Evolutionary conservation across 140 eudicot genomes (phyloP).

Genomic region (Cichorium intybus): DNA sequence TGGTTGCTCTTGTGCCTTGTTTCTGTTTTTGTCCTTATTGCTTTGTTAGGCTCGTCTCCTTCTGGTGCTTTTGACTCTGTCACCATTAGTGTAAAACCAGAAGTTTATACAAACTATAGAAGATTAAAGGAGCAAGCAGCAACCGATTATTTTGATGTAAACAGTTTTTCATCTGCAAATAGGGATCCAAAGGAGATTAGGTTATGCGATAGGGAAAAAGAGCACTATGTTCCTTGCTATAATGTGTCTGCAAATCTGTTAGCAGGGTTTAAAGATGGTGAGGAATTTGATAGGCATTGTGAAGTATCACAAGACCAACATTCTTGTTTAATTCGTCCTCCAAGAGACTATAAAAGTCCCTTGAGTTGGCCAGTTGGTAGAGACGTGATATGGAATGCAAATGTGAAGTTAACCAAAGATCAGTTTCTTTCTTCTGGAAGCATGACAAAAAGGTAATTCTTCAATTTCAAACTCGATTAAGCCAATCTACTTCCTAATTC

Average conservation of each 20-base stretch:
- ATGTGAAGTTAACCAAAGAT: constrained; percentile 77
- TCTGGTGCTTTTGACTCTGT: constrained; percentile 43
- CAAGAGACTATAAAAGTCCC: constrained; percentile 76
- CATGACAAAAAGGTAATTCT: constrained; percentile 80
- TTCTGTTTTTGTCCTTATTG: constrained; percentile 50
- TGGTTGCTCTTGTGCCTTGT: constrained; percentile 62
- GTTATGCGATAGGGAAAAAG: constrained; percentile 78
- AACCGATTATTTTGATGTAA: constrained; percentile 63
- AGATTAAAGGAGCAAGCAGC: constrained; percentile 70
- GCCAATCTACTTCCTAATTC: background rate
- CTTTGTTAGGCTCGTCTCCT: constrained; percentile 58
- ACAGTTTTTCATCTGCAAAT: constrained; percentile 35
- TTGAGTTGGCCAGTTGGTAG: constrained; percentile 85
- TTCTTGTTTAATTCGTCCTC: constrained; percentile 76
- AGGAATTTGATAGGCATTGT: constrained; percentile 89
- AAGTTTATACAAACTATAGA: constrained; percentile 64
- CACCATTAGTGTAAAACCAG: constrained; percentile 36
- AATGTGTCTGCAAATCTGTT: constrained; percentile 64
- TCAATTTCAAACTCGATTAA: background rate
- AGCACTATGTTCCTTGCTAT: constrained; percentile 78
- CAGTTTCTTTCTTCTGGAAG: constrained; percentile 87
- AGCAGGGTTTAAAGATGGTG: constrained; percentile 68
- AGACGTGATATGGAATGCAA: constrained; percentile 90
- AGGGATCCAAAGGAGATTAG: constrained; percentile 38
- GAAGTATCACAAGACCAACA: constrained; percentile 41